A percentile compares a stretch with the other conserved stretches of the same genome.
Evolutionary conservation across 352 stramenopile species (phyloP).

Genomic region (Phytopythium litorale): DNA sequence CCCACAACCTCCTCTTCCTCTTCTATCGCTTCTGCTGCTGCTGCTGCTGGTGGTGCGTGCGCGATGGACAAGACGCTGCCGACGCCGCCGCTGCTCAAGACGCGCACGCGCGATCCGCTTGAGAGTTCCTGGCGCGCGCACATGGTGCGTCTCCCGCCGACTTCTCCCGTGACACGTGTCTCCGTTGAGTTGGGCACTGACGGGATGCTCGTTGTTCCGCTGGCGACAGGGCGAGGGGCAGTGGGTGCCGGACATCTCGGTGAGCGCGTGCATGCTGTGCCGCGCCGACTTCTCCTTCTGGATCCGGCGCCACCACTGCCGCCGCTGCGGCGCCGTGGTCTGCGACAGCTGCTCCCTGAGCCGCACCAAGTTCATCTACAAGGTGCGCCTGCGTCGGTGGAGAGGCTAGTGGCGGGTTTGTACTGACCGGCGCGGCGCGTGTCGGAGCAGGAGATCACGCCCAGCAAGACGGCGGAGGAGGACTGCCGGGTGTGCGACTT

Average conservation of each 20-base stretch:
- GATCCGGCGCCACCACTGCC: slow-evolving; percentile 87
- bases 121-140: slow-evolving; percentile 85
- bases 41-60: neutral
- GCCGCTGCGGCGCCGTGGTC: slow-evolving; percentile 78
- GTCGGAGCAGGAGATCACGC: slow-evolving; percentile 48
- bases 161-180: no score
- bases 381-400: slow-evolving; percentile 23
- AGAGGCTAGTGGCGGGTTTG: neutral
- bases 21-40: neutral
- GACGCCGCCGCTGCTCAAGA: slow-evolving; percentile 58
- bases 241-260: slow-evolving; percentile 82
- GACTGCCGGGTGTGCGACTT: slow-evolving; percentile 75
- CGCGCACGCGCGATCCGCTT: slow-evolving; percentile 76
- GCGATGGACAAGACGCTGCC: slow-evolving; percentile 8
- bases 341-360: slow-evolving; percentile 77
- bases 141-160: slow-evolving; percentile 40
- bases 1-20: no score
- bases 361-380: slow-evolving; percentile 85
- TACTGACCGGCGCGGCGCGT: neutral
- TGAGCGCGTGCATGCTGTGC: slow-evolving; percentile 81
- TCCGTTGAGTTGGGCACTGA: neutral
- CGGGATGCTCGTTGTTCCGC: neutral
- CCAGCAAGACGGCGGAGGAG: slow-evolving; percentile 54
- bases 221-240: slow-evolving; percentile 62
- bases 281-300: slow-evolving; percentile 80